A percentile compares a stretch with the other conserved stretches of the same genome.
These are phyloP conservation scores for Annulohypoxylon maeteangense DNA, from an alignment of 495 filamentous ascomycete species.

Conservation along the genomic window DNA sequence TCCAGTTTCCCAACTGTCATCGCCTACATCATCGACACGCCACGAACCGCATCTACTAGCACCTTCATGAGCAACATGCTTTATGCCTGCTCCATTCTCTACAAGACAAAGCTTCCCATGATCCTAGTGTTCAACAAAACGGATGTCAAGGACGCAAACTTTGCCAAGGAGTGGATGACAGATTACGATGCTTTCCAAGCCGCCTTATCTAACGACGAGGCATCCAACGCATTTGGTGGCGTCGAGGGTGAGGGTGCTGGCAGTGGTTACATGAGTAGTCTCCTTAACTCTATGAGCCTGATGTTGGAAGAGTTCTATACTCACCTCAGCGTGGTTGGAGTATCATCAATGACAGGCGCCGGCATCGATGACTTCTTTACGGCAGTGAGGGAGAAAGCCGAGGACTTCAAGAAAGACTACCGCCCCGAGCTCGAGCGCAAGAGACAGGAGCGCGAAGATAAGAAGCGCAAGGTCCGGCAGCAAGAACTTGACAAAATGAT, in stretches of 20 bases:
- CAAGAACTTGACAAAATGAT: slow-evolving; percentile 90
- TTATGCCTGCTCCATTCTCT: slow-evolving; percentile 96
- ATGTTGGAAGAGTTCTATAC: slow-evolving; percentile 98
- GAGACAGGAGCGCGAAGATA: slow-evolving; percentile 76
- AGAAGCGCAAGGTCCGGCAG: slow-evolving; percentile 74
- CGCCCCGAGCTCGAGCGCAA: slow-evolving; percentile 87
- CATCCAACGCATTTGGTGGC: slow-evolving; percentile 78
- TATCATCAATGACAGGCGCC: slow-evolving; percentile 91
- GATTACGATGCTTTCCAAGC: slow-evolving; percentile 96
- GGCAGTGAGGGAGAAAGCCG: slow-evolving; percentile 83
- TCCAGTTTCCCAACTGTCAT: slow-evolving; percentile 95
- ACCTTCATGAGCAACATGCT: slow-evolving; percentile 99
- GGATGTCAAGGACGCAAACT: slow-evolving; percentile 87
- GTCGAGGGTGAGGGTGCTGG: slow-evolving; percentile 73
- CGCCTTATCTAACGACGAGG: slow-evolving; percentile 82
- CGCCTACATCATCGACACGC: slow-evolving; percentile 97
- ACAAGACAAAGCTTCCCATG: slow-evolving; percentile 98
- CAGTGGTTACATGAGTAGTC: slow-evolving; percentile 95
- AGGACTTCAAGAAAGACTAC: slow-evolving; percentile 93
- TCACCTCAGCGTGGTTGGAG: slow-evolving; percentile 89
- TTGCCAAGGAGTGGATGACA: slow-evolving; percentile 99
- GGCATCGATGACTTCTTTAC: slow-evolving; percentile 94
- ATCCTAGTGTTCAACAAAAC: slow-evolving; percentile 99
- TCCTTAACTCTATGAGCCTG: slow-evolving; percentile 96
- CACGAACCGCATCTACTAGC: slow-evolving; percentile 86